These are phyloP conservation scores for Globisporangium spinosum DNA, from an alignment of 352 stramenopile species.

Conservation along the genomic window DNA sequence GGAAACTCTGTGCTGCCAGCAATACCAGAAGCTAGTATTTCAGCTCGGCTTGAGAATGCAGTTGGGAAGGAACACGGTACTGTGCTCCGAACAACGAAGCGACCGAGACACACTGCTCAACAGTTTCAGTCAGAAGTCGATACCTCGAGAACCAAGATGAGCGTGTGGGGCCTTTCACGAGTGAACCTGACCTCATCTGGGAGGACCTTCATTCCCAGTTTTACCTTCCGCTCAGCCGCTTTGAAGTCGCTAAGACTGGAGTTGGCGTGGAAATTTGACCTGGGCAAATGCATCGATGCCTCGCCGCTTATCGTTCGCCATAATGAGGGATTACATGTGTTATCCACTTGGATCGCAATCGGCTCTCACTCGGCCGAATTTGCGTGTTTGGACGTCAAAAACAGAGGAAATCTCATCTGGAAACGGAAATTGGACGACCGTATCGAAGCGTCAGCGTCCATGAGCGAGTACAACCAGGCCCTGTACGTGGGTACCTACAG, in stretches of 20 bases:
- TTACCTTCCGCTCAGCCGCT: neutral
- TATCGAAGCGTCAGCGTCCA: conserved; percentile 46
- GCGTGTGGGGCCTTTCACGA: conserved; percentile 14
- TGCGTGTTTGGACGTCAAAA: conserved; percentile 39
- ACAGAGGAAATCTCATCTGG: conserved; percentile 29
- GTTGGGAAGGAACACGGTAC: neutral
- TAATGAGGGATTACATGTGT: neutral
- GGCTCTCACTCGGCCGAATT: conserved; percentile 48
- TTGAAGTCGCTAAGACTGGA: conserved; percentile 8
- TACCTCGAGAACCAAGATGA: neutral
- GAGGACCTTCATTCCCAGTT: neutral
- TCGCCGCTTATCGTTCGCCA: conserved; percentile 47
- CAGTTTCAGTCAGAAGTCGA: neutral
- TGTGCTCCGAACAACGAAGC: neutral
- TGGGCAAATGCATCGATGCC: conserved; percentile 62
- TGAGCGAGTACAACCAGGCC: conserved; percentile 27
- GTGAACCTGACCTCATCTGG: conserved; percentile 27
- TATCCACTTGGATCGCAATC: conserved; percentile 31
- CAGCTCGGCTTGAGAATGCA: neutral
- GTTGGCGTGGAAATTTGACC: conserved; percentile 31
- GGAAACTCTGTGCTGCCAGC: too few species aligned
- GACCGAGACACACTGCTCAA: neutral
- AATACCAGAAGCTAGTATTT: neutral
- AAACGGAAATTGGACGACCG: conserved; percentile 42
- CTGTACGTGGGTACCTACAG: conserved; percentile 58